phyloP scores from a whole-genome alignment of 1,284 basidiomycete species.

The Cutaneotrichosporon mucoides region DNA sequence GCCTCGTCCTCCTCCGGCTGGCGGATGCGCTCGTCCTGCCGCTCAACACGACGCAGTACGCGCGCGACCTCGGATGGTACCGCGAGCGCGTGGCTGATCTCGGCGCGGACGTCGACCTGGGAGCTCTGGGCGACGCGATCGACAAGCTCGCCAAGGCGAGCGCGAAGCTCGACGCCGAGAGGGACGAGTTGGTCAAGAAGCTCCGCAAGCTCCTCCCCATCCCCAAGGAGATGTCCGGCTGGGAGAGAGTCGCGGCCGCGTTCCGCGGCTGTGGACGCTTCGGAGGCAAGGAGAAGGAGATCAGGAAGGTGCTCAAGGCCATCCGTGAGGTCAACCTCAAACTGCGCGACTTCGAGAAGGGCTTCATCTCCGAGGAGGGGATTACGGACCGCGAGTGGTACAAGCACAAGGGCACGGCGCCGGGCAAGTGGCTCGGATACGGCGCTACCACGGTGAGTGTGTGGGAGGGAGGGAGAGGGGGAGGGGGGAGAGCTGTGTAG shows the following conservation, averaged over 20 bases:
- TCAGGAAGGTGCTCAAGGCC: slow-evolving; percentile 54
- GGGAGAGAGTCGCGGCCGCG: background rate
- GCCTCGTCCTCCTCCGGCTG: slow-evolving; percentile 60
- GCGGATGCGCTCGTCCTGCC: slow-evolving; percentile 61
- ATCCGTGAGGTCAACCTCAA: slow-evolving; percentile 67
- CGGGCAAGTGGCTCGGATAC: slow-evolving; percentile 85
- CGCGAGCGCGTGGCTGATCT: slow-evolving; percentile 49
- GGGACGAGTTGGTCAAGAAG: slow-evolving; percentile 37
- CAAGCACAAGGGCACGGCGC: slow-evolving; percentile 78
- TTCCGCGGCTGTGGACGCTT: background rate
- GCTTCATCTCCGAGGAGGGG: slow-evolving; percentile 76
- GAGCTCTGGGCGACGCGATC: slow-evolving; percentile 55
- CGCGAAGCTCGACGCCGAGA: slow-evolving; percentile 53
- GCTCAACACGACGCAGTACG: slow-evolving; percentile 72
- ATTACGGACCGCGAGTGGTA: slow-evolving; percentile 78
- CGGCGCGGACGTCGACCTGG: slow-evolving; percentile 50
- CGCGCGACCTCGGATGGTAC: slow-evolving; percentile 61
- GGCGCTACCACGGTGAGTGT: slow-evolving; percentile 55
- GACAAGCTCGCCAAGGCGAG: slow-evolving; percentile 56
- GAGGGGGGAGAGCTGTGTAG: no score
- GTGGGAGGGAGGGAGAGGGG: background rate
- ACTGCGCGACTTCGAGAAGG: slow-evolving; percentile 70
- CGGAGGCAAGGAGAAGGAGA: slow-evolving; percentile 34
- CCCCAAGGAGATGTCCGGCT: slow-evolving; percentile 11
- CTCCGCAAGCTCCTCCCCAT: slow-evolving; percentile 43